Evolutionary conservation across 2,329 filamentous ascomycete species (phyloP), one percentile per base, ranked within the genome.

Genomic region (Conoideocrella luteorostrata): DNA sequence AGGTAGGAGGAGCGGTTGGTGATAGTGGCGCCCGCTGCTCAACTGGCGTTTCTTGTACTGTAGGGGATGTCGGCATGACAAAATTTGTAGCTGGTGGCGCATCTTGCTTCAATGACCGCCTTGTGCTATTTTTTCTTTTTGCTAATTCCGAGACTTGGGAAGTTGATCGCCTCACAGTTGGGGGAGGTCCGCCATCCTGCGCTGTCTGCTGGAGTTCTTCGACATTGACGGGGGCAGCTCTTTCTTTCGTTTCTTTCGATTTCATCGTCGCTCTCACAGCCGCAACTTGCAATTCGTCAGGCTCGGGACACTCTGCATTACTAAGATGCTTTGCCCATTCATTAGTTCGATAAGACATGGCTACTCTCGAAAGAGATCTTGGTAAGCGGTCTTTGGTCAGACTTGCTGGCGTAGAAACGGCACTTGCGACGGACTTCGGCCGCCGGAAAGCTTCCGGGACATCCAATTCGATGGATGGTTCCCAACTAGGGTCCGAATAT

Each of bases 311-410:
- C 13, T 96, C 90, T 6, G 91, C 89, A 33, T 77, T 69, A 50
- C 82, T 80, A 10, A 95, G 72, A 61, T 95, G 88, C 61, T 95
- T 96, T 0, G 89, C 88, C 91, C 91, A 97, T 65, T 97, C 91
- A 51, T 95, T 95, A 2, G 89, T 96, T 45, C 91, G 80, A 58
- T 93, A 95, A 0, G 85, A 86, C 60, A 88, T 70, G 2, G 89
- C 84, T 7, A 95, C 77, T 48, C 79, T 83, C 1, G 89, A 93
- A 26, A 89, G 64, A 11, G 80, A 78, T n/a, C 73, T 68, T 1
- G 87, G 86, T 9, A 95, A 72, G 10, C 72, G 72, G 4, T 80
- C 78, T 49, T 73, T 75, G 5, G 75, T 80, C 46, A 85, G 61
- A 37, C 66, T 76, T 13, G 62, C 63, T 7, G 67, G 61, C 12